Conservation (phyloP, 1,284 basidiomycete genomes). For the Xerocomus amazonicus region DNA sequence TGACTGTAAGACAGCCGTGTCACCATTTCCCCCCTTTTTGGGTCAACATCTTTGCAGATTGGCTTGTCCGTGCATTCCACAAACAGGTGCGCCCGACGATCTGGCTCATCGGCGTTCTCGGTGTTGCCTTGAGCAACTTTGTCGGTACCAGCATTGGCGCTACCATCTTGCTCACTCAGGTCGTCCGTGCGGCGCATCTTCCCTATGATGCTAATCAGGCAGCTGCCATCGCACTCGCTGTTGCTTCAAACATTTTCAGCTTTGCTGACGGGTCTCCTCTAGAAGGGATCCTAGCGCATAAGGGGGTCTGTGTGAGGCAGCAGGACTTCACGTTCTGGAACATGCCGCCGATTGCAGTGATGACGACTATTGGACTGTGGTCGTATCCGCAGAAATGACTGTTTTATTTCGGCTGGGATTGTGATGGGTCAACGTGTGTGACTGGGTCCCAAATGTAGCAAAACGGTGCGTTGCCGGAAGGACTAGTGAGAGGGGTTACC, state of each 20-base stretch:
- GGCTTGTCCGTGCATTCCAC: constrained; percentile 53
- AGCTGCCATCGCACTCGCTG: constrained; percentile 57
- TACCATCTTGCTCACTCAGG: too few relatives aligned
- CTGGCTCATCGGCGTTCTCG: constrained; percentile 56
- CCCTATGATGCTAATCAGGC: constrained; percentile 30
- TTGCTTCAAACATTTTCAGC: too few relatives aligned
- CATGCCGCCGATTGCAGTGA: too few relatives aligned
- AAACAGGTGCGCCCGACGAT: constrained; percentile 47
- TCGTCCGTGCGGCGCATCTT: constrained; percentile 35
- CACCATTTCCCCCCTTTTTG: too few relatives aligned
- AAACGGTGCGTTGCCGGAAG: too few relatives aligned
- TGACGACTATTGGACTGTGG: too few relatives aligned
- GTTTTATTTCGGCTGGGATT: constrained; percentile 38
- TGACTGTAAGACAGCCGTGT: too few relatives aligned
- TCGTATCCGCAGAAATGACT: constrained; percentile 70
- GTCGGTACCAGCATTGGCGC: constrained; percentile 96
- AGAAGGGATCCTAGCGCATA: too few relatives aligned
- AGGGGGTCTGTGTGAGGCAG: constrained; percentile 89
- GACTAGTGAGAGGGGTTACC: too few relatives aligned
- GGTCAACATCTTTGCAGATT: constrained; percentile 81
- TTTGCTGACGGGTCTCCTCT: too few relatives aligned
- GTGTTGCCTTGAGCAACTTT: constrained; percentile 82
- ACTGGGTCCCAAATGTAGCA: too few relatives aligned
- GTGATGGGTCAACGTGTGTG: too few relatives aligned
- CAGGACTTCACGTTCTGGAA: constrained; percentile 93